phyloP scores from a whole-genome alignment of 352 stramenopile species.

The Pythium utonaiense region DNA sequence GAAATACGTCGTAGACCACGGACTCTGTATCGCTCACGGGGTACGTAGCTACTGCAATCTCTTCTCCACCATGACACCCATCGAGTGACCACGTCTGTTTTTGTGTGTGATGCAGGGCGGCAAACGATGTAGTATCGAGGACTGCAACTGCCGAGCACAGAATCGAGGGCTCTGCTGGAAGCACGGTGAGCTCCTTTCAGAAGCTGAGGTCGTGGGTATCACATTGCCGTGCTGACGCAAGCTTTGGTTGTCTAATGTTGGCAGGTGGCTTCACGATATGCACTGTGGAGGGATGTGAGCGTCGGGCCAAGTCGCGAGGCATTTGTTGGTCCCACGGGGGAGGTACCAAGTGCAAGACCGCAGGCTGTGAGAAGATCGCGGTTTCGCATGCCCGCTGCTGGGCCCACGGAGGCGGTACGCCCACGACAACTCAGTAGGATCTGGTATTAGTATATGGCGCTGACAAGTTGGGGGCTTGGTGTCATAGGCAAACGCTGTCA shows the following conservation, averaged over 20 bases:
- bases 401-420: conserved; percentile 15
- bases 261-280: conserved; percentile 32
- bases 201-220: no score
- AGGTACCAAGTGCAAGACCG: conserved; percentile 23
- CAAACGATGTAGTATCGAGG: conserved; percentile 46
- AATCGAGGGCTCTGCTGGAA: conserved; percentile 59
- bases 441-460: not conserved
- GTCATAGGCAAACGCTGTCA: conserved; percentile 12
- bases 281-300: conserved; percentile 25
- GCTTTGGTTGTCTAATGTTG: not conserved
- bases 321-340: conserved; percentile 27
- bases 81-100: not conserved
- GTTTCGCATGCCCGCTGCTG: conserved; percentile 17
- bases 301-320: conserved; percentile 25
- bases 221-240: not conserved
- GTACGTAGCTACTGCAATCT: conserved; percentile 7
- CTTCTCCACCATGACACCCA: not conserved
- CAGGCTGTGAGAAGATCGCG: conserved; percentile 22
- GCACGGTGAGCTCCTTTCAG: conserved; percentile 17
- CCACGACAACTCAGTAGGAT: not conserved
- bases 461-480: not conserved
- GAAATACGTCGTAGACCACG: conserved; percentile 58
- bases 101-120: conserved; percentile 28
- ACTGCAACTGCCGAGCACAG: conserved; percentile 50
- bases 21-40: conserved; percentile 30